Evolutionary conservation across 176 grass and related monocot species (phyloP).

Genomic region (Otatea glauca): DNA sequence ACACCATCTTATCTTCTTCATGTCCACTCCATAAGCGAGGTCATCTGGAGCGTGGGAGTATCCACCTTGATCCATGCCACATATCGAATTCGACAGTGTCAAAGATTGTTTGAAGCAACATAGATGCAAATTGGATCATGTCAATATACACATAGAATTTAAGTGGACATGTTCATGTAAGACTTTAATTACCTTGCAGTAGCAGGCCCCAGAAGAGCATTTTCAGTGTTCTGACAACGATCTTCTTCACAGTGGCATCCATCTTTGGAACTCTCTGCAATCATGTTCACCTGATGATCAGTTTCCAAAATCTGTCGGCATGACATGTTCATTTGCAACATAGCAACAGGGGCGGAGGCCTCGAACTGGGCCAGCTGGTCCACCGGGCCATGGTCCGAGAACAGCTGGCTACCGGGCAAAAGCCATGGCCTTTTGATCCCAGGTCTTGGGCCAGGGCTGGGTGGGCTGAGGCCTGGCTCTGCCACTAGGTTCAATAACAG

Average conservation of each 20-base stretch:
- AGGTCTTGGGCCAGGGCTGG: no score
- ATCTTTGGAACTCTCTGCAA: conserved; percentile 68
- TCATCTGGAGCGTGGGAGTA: conserved; percentile 80
- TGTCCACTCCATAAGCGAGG: conserved; percentile 81
- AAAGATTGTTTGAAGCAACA: not conserved
- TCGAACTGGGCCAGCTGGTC: no score
- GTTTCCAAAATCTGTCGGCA: not conserved
- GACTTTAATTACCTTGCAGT: conserved; percentile 56
- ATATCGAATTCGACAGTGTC: not conserved
- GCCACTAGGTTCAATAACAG: no score
- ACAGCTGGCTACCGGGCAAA: no score
- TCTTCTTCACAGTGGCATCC: conserved; percentile 46
- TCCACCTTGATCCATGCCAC: conserved; percentile 54
- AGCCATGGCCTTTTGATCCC: no score
- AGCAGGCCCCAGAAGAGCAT: conserved; percentile 78
- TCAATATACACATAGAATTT: not conserved
- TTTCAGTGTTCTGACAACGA: conserved; percentile 62
- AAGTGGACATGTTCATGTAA: not conserved
- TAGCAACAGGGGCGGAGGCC: no score
- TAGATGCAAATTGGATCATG: not conserved
- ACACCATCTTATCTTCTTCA: conserved; percentile 76
- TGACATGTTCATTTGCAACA: no score
- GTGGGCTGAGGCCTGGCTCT: no score
- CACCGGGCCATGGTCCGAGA: no score
- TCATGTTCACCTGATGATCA: not conserved